phyloP scores from a whole-genome alignment of 2,329 filamentous ascomycete species.

The Pseudogymnoascus sp. region DNA sequence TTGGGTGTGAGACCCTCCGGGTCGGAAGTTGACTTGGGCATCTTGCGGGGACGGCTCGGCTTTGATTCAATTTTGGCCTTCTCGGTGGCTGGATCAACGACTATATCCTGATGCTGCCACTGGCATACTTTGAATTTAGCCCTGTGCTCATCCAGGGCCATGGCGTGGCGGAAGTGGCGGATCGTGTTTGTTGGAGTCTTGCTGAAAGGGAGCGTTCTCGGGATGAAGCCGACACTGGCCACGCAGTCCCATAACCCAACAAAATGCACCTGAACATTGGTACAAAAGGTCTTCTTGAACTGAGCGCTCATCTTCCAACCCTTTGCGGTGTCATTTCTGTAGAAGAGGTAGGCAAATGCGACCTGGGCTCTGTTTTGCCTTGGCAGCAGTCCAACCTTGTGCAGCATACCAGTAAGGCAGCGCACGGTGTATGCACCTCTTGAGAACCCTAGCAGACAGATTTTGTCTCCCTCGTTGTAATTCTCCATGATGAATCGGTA shows the following conservation, averaged over 20 bases:
- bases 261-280: conserved; percentile 34
- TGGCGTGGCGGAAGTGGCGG: conserved; percentile 35
- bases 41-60: background rate
- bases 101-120: conserved; percentile 27
- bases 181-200: conserved; percentile 30
- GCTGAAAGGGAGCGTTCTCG: conserved; percentile 31
- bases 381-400: conserved; percentile 33
- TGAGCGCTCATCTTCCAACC: conserved; percentile 34
- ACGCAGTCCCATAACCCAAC: conserved; percentile 36
- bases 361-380: conserved; percentile 57
- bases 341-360: conserved; percentile 37
- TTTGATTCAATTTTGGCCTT: conserved; percentile 6
- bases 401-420: conserved; percentile 38
- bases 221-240: conserved; percentile 34
- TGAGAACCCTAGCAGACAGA: conserved; percentile 42
- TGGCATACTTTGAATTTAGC: conserved; percentile 37
- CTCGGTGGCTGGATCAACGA: background rate
- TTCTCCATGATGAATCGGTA: conserved; percentile 41
- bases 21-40: conserved; percentile 12
- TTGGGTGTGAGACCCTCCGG: background rate
- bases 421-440: conserved; percentile 42
- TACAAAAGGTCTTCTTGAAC: conserved; percentile 39
- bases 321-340: conserved; percentile 32
- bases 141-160: conserved; percentile 36
- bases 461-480: conserved; percentile 38